Conservation (phyloP, 768 basidiomycete genomes). For the Butyriboletus loyo region DNA sequence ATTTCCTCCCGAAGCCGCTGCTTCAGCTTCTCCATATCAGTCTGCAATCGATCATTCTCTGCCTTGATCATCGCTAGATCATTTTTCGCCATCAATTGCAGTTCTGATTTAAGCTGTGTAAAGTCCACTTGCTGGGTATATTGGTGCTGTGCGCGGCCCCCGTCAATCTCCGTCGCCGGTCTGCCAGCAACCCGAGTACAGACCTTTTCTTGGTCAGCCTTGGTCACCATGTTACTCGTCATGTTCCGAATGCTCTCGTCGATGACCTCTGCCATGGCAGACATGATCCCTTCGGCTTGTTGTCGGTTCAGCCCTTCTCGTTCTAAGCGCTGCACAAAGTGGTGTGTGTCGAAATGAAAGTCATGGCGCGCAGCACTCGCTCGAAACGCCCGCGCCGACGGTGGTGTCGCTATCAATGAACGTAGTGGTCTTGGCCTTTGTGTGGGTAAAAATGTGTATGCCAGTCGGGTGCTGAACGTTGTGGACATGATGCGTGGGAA, state of each 20-base stretch:
- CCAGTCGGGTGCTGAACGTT: slow-evolving; percentile 6
- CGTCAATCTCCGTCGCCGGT: slow-evolving; percentile 2
- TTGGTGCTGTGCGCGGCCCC: slow-evolving; percentile 61
- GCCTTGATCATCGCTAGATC: slow-evolving; percentile 93
- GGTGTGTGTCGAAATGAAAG: slow-evolving; percentile 95
- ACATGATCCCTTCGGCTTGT: slow-evolving; percentile 97
- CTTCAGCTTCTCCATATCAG: slow-evolving; percentile 93
- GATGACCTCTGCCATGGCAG: slow-evolving; percentile 94
- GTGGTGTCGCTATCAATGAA: background rate
- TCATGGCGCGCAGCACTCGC: slow-evolving; percentile 31
- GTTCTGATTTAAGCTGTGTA: slow-evolving; percentile 92
- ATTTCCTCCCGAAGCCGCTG: slow-evolving; percentile 91
- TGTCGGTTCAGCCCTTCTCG: slow-evolving; percentile 83
- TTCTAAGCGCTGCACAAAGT: slow-evolving; percentile 89
- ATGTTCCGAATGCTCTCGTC: slow-evolving; percentile 96
- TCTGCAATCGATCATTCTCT: slow-evolving; percentile 90
- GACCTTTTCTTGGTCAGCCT: slow-evolving; percentile 95
- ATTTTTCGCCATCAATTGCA: slow-evolving; percentile 96
- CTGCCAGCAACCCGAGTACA: slow-evolving; percentile 10
- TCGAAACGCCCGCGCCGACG: slow-evolving; percentile 26
- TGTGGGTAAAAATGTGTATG: background rate
- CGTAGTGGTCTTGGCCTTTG: slow-evolving; percentile 3
- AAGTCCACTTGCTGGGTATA: slow-evolving; percentile 98
- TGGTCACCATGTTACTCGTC: slow-evolving; percentile 94
- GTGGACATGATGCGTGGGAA: slow-evolving; percentile 26